Base-by-base conservation (phyloP, 2,329 filamentous ascomycete species). In the Pleomassaria siparia region DNA sequence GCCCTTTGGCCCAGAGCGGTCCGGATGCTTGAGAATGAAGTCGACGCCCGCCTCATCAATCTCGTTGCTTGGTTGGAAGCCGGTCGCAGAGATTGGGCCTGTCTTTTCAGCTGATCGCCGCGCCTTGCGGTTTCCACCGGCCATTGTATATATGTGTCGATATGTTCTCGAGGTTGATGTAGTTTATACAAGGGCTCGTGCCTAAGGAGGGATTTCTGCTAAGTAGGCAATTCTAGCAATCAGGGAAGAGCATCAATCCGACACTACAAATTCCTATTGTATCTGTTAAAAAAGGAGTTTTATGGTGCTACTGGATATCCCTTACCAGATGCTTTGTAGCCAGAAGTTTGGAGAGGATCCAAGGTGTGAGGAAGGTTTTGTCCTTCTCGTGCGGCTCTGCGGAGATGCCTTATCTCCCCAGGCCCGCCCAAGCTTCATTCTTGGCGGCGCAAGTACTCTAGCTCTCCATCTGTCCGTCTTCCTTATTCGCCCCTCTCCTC, bases 1-100 rank as follows among this genome's bases (percentile, higher is more conserved):
- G 35, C 83, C 78, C 59, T 75, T 75, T 7, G 78, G 85, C 4
- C 65, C 66, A 42, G 82, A 83, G 50, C 85, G 82, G 70, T 90
- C 84, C 25, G 88, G 87, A n/a, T 88, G 83, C 43, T 75, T 72
- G 49, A 91, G 77, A 56, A 83, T 82, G 66, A 88, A 79, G 49
- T 79, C 71, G 35, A 77, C 57, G 76, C 72, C 77, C 58, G 77
- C 76, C 40, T 64, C 53, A 50, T 69, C 59, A 41, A 71, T 59
- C 43, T 71, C 57, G 48, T 53, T 60, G 29, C 52, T 64, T 21
- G 76, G 70, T 39, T 64, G 72, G 71, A 63, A 60, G 21, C 52
- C 53, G 37, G 50, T 76, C 72, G 52, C 55, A 5, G 55, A 52
- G 39, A 40, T 49, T 21, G 44, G 46, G 11, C 46, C 43, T 25